Conservation (phyloP, 306 rosid species). For the Dryas alaskensis region DNA sequence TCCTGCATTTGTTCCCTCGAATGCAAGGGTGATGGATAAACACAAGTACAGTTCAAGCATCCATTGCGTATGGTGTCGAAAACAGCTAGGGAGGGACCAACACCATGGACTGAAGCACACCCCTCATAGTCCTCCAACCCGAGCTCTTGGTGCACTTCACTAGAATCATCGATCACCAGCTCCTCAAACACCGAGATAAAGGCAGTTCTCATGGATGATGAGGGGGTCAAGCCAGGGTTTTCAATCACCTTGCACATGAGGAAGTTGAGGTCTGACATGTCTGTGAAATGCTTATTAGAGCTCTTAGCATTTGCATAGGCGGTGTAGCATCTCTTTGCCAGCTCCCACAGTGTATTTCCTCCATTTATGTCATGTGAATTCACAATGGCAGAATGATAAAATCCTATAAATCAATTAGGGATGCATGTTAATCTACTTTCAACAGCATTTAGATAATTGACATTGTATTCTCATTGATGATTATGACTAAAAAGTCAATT, state of each 20-base stretch:
- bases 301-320: conserved; percentile 56
- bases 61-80: conserved; percentile 69
- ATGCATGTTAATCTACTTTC: neutral
- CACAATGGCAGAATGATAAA: conserved; percentile 84
- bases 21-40: conserved; percentile 79
- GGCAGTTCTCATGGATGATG: conserved; percentile 72
- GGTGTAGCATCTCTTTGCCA: conserved; percentile 61
- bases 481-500: neutral
- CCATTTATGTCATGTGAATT: conserved; percentile 75
- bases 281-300: conserved; percentile 81
- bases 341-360: conserved; percentile 63
- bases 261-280: conserved; percentile 90
- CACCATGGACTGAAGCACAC: conserved; percentile 78
- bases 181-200: conserved; percentile 82
- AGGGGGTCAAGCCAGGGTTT: conserved; percentile 77
- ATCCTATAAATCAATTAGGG: conserved; percentile 41
- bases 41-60: conserved; percentile 59
- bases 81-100: conserved; percentile 82
- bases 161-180: conserved; percentile 42
- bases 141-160: conserved; percentile 35
- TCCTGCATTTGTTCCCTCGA: conserved; percentile 77
- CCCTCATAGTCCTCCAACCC: conserved; percentile 75
- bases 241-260: conserved; percentile 91
- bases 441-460: neutral
- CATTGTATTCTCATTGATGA: conserved; percentile 8